Evolutionary conservation across 2,329 filamentous ascomycete genomes (phyloP).

Genomic region (Aspergillus persii): DNA sequence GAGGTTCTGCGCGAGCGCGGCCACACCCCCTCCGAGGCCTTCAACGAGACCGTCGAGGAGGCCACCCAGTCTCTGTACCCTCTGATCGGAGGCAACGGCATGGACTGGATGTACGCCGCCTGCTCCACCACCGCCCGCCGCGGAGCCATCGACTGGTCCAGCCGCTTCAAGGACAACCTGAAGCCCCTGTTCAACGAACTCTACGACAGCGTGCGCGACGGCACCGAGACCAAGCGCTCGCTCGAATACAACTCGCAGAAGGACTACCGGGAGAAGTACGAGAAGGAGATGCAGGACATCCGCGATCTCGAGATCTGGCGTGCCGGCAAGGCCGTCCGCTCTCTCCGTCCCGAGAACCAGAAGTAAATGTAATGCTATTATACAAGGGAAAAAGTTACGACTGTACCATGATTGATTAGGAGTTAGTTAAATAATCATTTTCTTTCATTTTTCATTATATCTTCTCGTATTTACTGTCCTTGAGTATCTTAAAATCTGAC

Average conservation of each 20-base stretch:
- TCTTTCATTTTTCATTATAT: neutral
- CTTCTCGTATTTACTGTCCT: neutral
- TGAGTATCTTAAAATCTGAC: neutral
- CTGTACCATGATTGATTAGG: slow-evolving; percentile 31
- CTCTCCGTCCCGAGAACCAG: slow-evolving; percentile 83
- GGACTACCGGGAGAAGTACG: slow-evolving; percentile 96
- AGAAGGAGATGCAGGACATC: slow-evolving; percentile 99
- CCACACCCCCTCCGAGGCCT: slow-evolving; percentile 95
- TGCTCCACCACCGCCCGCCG: slow-evolving; percentile 98
- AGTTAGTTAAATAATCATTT: slow-evolving; percentile 16
- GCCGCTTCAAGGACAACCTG: slow-evolving; percentile 93
- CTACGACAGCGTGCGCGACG: slow-evolving; percentile 88
- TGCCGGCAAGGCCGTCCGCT: slow-evolving; percentile 91
- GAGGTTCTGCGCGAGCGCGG: slow-evolving; percentile 98
- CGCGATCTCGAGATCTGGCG: slow-evolving; percentile 98
- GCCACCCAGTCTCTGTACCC: slow-evolving; percentile 98
- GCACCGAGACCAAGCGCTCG: slow-evolving; percentile 91
- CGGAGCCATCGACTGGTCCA: slow-evolving; percentile 98
- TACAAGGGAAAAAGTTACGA: slow-evolving; percentile 34
- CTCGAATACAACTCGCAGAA: slow-evolving; percentile 95
- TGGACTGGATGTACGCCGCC: slow-evolving; percentile 99
- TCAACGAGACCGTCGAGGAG: slow-evolving; percentile 99
- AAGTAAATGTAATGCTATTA: slow-evolving; percentile 55
- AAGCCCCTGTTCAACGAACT: slow-evolving; percentile 99
- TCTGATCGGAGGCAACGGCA: slow-evolving; percentile 93